Base-by-base conservation (phyloP, 306 rosid genomes). In the Malus fusca region DNA sequence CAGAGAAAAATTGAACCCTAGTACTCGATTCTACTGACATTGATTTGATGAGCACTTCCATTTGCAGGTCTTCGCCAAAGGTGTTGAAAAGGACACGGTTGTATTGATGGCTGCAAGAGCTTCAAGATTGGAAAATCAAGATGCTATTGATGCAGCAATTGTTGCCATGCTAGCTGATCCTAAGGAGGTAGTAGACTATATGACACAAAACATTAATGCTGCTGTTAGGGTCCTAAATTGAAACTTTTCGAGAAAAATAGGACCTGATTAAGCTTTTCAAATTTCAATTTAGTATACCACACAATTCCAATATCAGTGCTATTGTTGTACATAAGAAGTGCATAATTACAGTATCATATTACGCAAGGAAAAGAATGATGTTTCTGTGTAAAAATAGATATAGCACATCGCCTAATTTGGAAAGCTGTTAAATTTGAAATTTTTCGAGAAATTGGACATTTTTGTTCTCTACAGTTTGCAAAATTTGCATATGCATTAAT, bases 91-190 rank as follows among this genome's bases (percentile, higher is more conserved):
- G 63, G 79, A 65, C 52, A 31, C 3, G 11, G 79, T 66, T 53
- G 79, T 75, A n/a, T 53, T 65, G 71, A 48, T 75, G 63, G 78
- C 79, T 8, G 78, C 78, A 52, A 75, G 78, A 23, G 78, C 78
- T 75, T 75, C 79, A 48, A 75, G 79, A 72, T 48, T 75, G 65
- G 79, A 75, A 15, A 75, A 75, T 33, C 65, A 75, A 52, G 79
- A 75, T 65, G 79, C 79, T 11, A 75, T 75, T 65, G 79, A 75
- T 66, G 79, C 79, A 46, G 65, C 79, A 48, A 75, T 75, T 65
- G 72, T 75, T 51, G 31, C 72, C 31, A 75, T 75, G 79, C 79
- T 75, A 33, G 79, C 52, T 30, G 72, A 75, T 75, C 21, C 79
- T n/a, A 75, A 75, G 33, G 79, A 75, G 79, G 79, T 75, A 23